Evolutionary conservation across 2,329 filamentous ascomycete genomes (phyloP).

Genomic region (Bipolaris gigantea): DNA sequence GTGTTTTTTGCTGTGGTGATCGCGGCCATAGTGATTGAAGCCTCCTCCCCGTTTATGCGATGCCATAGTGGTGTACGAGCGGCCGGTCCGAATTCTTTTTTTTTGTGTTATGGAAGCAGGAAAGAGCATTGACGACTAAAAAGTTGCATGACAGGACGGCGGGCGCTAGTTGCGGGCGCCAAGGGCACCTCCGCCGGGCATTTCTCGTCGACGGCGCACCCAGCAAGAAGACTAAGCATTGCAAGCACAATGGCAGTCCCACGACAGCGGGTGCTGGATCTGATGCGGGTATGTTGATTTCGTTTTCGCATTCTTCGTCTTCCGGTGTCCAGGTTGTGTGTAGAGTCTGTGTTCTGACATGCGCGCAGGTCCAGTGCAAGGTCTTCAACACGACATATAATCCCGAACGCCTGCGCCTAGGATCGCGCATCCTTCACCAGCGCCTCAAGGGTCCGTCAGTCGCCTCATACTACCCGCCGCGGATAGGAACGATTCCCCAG

Average conservation of each 20-base stretch:
- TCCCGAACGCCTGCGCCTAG: slow-evolving; percentile 76
- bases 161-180: slow-evolving; percentile 16
- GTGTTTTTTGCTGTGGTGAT: slow-evolving; percentile 8
- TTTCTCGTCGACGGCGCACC: slow-evolving; percentile 17
- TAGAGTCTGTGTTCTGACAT: slow-evolving; percentile 9
- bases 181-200: slow-evolving; percentile 16
- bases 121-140: background rate
- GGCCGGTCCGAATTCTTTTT: background rate
- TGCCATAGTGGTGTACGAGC: slow-evolving; percentile 16
- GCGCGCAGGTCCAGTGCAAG: slow-evolving; percentile 75
- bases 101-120: background rate
- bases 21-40: slow-evolving; percentile 25
- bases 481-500: slow-evolving; percentile 70
- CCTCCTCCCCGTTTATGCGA: slow-evolving; percentile 23
- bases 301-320: background rate
- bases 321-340: background rate
- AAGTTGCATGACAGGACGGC: background rate
- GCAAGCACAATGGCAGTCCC: slow-evolving; percentile 53
- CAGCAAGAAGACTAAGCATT: slow-evolving; percentile 5
- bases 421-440: slow-evolving; percentile 90
- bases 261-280: slow-evolving; percentile 60
- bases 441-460: slow-evolving; percentile 81
- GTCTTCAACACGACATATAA: slow-evolving; percentile 93
- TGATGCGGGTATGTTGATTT: slow-evolving; percentile 69
- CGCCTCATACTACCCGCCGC: slow-evolving; percentile 85